Conservation (phyloP, 768 basidiomycete genomes). For the Russula foetens region DNA sequence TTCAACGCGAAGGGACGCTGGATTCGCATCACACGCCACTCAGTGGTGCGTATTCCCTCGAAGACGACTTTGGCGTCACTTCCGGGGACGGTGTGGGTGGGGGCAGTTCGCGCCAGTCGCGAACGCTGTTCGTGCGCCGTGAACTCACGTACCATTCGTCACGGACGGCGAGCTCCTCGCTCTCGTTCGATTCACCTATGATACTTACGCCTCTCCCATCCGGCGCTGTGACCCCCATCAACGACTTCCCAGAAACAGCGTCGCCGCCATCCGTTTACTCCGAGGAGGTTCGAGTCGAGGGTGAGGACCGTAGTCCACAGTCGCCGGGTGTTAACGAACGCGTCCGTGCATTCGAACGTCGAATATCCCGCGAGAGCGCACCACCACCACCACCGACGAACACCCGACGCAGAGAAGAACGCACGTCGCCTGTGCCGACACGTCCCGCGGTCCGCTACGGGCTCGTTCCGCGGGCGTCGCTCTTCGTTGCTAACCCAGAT, state of each 20-base stretch:
- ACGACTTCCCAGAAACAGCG: neutral
- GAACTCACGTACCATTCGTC: slow-evolving; percentile 5
- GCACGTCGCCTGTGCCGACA: slow-evolving; percentile 20
- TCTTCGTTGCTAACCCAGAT: slow-evolving; percentile 74
- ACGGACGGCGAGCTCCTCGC: neutral
- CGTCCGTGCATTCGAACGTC: slow-evolving; percentile 51
- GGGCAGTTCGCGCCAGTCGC: neutral
- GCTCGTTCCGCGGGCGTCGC: slow-evolving; percentile 49
- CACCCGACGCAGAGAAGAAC: slow-evolving; percentile 34
- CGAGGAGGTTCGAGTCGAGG: too few species aligned
- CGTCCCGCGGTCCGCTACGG: slow-evolving; percentile 47
- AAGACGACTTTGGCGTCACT: slow-evolving; percentile 9
- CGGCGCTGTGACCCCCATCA: neutral
- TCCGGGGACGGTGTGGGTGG: neutral
- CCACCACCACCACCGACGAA: slow-evolving; percentile 33
- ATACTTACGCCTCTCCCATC: neutral
- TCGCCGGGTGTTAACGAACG: slow-evolving; percentile 39
- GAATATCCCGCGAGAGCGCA: slow-evolving; percentile 40
- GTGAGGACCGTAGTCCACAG: neutral
- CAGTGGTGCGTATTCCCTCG: neutral
- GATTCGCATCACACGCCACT: slow-evolving; percentile 8
- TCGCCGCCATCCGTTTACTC: too few species aligned
- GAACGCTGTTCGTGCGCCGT: slow-evolving; percentile 1
- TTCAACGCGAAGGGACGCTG: slow-evolving; percentile 34
- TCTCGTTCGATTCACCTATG: neutral